A percentile compares a stretch with the other conserved stretches of the same genome.
Evolutionary conservation across 73 alveolate genomes (phyloP).

Genomic region (Stentor coeruleus): DNA sequence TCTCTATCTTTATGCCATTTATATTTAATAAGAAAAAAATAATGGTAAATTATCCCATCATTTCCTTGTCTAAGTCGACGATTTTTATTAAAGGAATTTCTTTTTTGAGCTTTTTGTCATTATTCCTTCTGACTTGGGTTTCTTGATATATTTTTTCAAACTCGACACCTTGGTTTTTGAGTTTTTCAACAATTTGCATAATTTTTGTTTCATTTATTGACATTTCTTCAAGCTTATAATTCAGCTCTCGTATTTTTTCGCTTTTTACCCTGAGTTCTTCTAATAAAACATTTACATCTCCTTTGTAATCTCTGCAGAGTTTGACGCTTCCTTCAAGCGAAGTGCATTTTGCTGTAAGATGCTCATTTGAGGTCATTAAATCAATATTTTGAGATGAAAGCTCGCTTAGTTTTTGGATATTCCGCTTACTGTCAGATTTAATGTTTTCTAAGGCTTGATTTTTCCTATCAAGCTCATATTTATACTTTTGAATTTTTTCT

Average conservation of each 20-base stretch:
- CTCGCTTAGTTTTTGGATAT: not conserved
- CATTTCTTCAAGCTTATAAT: not conserved
- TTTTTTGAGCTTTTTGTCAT: not conserved
- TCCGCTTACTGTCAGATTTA: not conserved
- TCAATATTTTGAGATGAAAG: not conserved
- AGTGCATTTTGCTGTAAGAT: not conserved
- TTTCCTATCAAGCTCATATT: not conserved
- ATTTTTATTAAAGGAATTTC: not conserved
- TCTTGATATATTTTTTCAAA: not conserved
- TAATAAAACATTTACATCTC: not conserved
- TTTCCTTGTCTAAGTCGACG: too few species aligned
- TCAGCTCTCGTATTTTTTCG: not conserved
- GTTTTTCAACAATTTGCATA: not conserved
- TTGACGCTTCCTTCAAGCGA: not conserved
- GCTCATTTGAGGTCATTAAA: not conserved
- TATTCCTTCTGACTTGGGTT: not conserved
- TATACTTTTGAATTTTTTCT: too few species aligned
- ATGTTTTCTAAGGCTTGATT: not conserved
- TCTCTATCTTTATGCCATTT: too few species aligned
- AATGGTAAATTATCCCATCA: too few species aligned
- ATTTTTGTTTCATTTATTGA: not conserved
- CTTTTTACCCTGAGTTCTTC: not conserved
- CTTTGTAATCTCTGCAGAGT: not conserved
- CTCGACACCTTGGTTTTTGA: not conserved
- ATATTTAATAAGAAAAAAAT: too few species aligned